These are phyloP conservation scores for Martensiomyces pterosporus DNA, from an alignment of 192 early-diverging fungal species.

Conservation along the genomic window DNA sequence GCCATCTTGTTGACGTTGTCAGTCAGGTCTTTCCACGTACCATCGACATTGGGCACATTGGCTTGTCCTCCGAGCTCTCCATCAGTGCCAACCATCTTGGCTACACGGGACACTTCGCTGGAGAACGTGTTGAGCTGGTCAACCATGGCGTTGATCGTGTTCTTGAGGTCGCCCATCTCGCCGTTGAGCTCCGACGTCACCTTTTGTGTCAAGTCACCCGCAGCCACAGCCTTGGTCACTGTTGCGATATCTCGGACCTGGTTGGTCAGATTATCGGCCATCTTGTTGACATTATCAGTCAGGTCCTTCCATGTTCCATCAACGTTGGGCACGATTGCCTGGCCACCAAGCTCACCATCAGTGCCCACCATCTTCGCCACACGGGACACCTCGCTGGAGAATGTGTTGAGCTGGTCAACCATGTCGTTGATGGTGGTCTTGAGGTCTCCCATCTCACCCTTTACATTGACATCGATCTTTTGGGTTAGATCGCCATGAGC, in stretches of 20 bases:
- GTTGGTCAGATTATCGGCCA: constrained; percentile 61
- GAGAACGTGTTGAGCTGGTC: constrained; percentile 61
- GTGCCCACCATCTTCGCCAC: constrained; percentile 73
- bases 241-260: constrained; percentile 62
- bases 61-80: constrained; percentile 55
- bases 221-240: constrained; percentile 62
- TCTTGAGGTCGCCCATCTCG: constrained; percentile 61
- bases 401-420: constrained; percentile 60
- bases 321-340: constrained; percentile 55
- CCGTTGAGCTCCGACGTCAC: constrained; percentile 57
- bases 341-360: constrained; percentile 57
- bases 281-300: constrained; percentile 66
- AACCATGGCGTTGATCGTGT: constrained; percentile 62
- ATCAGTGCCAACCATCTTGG: constrained; percentile 58
- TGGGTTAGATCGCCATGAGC: constrained; percentile 52
- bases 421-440: constrained; percentile 71
- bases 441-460: constrained; percentile 68
- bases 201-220: constrained; percentile 57
- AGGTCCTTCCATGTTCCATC: constrained; percentile 68
- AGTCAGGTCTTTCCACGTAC: constrained; percentile 62
- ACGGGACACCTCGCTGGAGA: constrained; percentile 66
- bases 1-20: constrained; percentile 70
- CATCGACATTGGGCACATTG: constrained; percentile 53
- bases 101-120: constrained; percentile 58
- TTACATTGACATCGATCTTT: constrained; percentile 58